Percentiles rank a stretch among this genome's conserved stretches.
Conservation (phyloP, 2,329 filamentous ascomycete genomes). For the Neocucurbitaria cava region DNA sequence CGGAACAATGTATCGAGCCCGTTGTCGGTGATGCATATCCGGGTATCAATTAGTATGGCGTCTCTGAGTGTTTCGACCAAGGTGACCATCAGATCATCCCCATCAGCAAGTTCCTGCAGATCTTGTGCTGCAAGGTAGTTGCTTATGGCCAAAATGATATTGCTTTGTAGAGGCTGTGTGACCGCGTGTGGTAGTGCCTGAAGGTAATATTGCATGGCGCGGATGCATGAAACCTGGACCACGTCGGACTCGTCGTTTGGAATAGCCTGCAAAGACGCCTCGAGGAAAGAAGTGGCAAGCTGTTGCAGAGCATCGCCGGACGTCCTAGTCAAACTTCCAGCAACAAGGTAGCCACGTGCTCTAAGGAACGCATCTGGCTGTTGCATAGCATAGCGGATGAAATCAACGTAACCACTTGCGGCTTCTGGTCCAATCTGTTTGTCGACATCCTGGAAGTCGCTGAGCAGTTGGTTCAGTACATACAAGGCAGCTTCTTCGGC, state of each 20-base stretch:
- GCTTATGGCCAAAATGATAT: conserved; percentile 67
- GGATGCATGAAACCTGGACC: conserved; percentile 90
- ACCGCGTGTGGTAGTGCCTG: conserved; percentile 59
- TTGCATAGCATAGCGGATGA: conserved; percentile 79
- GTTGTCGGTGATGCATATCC: conserved; percentile 75
- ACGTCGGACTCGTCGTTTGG: conserved; percentile 80
- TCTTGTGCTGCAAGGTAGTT: conserved; percentile 83
- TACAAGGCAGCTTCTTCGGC: conserved; percentile 82
- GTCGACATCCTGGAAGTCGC: conserved; percentile 80
- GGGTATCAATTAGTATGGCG: conserved; percentile 79
- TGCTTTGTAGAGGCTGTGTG: conserved; percentile 65
- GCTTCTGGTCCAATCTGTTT: conserved; percentile 74
- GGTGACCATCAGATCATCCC: conserved; percentile 90
- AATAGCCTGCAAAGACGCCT: conserved; percentile 77
- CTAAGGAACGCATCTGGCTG: conserved; percentile 77
- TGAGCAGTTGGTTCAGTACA: conserved; percentile 82
- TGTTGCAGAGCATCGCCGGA: conserved; percentile 62
- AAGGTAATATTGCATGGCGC: conserved; percentile 76
- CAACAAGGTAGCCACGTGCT: conserved; percentile 85
- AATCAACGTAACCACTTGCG: conserved; percentile 76
- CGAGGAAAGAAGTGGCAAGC: conserved; percentile 69
- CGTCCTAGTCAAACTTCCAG: conserved; percentile 77
- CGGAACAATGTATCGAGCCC: conserved; percentile 86
- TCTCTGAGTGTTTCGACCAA: conserved; percentile 85
- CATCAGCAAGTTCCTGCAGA: conserved; percentile 81